phyloP scores from a whole-genome alignment of 2,329 filamentous ascomycete genomes.

The Aspergillus sp. region DNA sequence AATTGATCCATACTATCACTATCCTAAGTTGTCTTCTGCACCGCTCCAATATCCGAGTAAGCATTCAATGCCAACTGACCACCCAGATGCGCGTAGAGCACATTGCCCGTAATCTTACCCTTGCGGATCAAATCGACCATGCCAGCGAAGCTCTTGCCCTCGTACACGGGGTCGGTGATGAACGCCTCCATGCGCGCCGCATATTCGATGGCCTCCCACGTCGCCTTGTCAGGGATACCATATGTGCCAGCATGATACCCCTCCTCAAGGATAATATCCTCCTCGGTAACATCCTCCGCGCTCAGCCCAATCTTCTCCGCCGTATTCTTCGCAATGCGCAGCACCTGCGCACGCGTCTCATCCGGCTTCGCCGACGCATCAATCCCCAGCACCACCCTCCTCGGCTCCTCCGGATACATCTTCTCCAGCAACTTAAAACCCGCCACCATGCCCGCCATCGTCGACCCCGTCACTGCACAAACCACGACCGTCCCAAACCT shows the following conservation, averaged over 20 bases:
- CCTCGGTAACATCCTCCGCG: conserved; percentile 58
- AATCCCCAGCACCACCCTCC: conserved; percentile 62
- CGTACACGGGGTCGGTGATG: conserved; percentile 73
- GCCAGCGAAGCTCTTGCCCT: conserved; percentile 71
- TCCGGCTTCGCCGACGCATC: conserved; percentile 60
- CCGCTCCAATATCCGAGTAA: conserved; percentile 50
- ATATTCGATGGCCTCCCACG: conserved; percentile 66
- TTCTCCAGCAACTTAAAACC: conserved; percentile 65
- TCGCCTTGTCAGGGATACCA: conserved; percentile 64
- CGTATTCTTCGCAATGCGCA: conserved; percentile 64
- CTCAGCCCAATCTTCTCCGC: conserved; percentile 61
- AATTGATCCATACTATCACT: background rate
- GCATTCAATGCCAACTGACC: conserved; percentile 69
- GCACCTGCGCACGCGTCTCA: conserved; percentile 63
- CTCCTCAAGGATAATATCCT: conserved; percentile 62
- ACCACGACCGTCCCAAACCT: conserved; percentile 68
- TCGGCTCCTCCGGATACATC: conserved; percentile 37
- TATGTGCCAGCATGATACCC: conserved; percentile 67
- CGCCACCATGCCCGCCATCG: conserved; percentile 69
- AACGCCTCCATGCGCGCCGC: conserved; percentile 67
- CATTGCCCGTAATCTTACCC: conserved; percentile 62
- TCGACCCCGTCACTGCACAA: conserved; percentile 69
- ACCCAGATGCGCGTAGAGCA: conserved; percentile 69
- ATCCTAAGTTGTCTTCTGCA: conserved; percentile 7
- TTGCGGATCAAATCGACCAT: conserved; percentile 66